Conservation (phyloP, 2,329 filamentous ascomycete genomes). For the Xylaria multiplex region DNA sequence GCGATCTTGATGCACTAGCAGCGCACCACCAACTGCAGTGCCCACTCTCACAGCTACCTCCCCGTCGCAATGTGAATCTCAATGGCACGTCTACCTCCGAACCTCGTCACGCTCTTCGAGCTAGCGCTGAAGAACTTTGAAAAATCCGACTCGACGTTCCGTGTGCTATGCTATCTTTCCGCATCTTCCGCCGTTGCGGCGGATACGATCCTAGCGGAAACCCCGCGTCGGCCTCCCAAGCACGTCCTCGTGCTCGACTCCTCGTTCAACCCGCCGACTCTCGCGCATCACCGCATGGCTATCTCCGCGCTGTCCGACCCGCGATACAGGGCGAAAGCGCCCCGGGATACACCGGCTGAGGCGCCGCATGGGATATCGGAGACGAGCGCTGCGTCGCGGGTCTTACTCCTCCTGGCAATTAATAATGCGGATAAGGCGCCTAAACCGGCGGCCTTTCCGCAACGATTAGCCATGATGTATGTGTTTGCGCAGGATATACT, state of each 20-base stretch:
- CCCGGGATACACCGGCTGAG: neutral
- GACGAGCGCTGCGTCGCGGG: constrained; percentile 46
- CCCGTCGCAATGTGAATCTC: constrained; percentile 34
- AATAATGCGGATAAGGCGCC: constrained; percentile 74
- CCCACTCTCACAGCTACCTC: neutral
- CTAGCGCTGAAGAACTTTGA: constrained; percentile 58
- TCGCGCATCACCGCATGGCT: constrained; percentile 68
- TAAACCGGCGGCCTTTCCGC: constrained; percentile 73
- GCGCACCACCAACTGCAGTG: neutral
- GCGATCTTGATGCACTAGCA: constrained; percentile 16
- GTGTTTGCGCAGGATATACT: constrained; percentile 69
- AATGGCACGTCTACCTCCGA: constrained; percentile 42
- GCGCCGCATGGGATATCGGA: neutral
- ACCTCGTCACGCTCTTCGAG: constrained; percentile 55
- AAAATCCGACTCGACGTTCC: constrained; percentile 55
- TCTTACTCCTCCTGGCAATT: constrained; percentile 69
- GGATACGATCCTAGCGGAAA: constrained; percentile 17
- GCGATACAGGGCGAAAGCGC: constrained; percentile 10
- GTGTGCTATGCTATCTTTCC: constrained; percentile 57
- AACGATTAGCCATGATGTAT: constrained; percentile 77
- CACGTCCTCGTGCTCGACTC: constrained; percentile 70
- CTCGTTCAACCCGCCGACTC: constrained; percentile 74
- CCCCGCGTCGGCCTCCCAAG: constrained; percentile 42
- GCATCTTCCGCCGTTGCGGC: constrained; percentile 29
- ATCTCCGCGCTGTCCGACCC: constrained; percentile 53